Conservation (phyloP, 2,329 filamentous ascomycete species). For the Endoconidiophora polonica region DNA sequence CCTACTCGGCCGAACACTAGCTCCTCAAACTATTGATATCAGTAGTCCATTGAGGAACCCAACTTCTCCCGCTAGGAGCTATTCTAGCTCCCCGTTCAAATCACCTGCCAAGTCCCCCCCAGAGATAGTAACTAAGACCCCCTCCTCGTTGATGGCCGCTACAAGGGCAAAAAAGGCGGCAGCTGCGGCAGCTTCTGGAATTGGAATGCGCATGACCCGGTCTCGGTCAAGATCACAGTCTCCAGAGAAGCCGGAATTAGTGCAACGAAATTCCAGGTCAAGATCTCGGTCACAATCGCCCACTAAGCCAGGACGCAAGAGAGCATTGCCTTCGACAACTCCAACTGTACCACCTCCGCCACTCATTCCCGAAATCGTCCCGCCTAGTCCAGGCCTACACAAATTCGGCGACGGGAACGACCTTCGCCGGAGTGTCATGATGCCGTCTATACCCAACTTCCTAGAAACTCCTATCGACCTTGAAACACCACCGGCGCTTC, state of each 20-base stretch:
- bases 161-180: background rate
- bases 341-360: background rate
- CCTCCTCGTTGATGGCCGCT: background rate
- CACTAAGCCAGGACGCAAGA: background rate
- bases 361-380: background rate
- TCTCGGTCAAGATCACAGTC: conserved; percentile 8
- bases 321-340: conserved; percentile 2
- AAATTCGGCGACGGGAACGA: background rate
- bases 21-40: background rate
- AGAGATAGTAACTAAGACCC: background rate
- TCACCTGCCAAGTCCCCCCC: conserved; percentile 6
- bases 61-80: conserved; percentile 7
- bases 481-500: conserved; percentile 8
- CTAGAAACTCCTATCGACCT: conserved; percentile 10
- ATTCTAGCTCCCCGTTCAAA: conserved; percentile 12
- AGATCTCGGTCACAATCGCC: conserved; percentile 7
- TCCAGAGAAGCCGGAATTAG: conserved; percentile 5
- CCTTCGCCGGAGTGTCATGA: background rate
- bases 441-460: background rate
- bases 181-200: background rate
- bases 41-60: conserved; percentile 6
- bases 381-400: conserved; percentile 2
- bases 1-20: background rate
- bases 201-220: conserved; percentile 5
- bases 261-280: background rate